phyloP scores from a whole-genome alignment of 73 alveolate species.

The Tetrahymena borealis region DNA sequence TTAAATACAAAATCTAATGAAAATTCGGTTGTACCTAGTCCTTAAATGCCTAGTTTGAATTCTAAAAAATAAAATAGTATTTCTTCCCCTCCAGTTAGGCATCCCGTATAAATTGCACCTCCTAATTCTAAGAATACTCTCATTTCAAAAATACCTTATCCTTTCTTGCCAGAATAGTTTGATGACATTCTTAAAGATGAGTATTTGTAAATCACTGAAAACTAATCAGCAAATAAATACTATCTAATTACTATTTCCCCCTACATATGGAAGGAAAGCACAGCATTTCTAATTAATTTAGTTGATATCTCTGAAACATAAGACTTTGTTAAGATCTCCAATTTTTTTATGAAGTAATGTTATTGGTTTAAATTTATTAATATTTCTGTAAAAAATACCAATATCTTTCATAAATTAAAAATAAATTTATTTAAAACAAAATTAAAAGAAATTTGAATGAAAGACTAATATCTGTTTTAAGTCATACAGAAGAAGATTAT shows the following conservation, averaged over 20 bases:
- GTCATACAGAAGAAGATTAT: not conserved
- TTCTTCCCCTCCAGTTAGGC: not conserved
- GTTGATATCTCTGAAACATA: not conserved
- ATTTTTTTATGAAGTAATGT: not conserved
- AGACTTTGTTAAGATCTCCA: not conserved
- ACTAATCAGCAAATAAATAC: not conserved
- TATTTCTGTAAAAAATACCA: too few species aligned
- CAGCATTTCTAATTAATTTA: not conserved
- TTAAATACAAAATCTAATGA: not conserved
- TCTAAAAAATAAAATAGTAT: not conserved
- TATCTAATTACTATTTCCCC: not conserved
- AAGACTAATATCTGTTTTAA: not conserved
- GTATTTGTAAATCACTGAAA: not conserved
- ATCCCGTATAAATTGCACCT: not conserved
- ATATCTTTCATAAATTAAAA: not conserved
- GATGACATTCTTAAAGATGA: not conserved
- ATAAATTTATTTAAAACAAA: not conserved
- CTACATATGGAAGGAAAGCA: not conserved
- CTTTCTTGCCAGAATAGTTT: not conserved
- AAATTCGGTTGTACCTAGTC: not conserved
- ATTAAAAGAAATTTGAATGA: not conserved
- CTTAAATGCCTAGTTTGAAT: not conserved
- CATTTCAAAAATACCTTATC: not conserved
- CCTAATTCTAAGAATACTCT: not conserved
- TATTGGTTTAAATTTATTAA: too few species aligned